Evolutionary conservation across 1,284 basidiomycete species (phyloP).

Genomic region (Ganoderma lucidum): DNA sequence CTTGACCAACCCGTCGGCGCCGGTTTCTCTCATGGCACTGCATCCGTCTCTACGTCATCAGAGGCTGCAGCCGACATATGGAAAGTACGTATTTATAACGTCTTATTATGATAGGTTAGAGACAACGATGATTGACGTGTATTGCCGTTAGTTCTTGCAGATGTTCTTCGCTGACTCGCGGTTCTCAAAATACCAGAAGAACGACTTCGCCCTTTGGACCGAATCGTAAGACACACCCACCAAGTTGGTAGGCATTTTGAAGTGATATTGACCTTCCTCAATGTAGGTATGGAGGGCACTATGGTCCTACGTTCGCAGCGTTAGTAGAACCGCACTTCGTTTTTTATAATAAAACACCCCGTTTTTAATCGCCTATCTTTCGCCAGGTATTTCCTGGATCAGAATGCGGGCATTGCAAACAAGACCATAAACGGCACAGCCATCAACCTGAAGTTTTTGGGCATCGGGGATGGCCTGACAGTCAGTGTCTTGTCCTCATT

Average conservation of each 20-base stretch:
- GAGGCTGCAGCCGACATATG: conserved; percentile 66
- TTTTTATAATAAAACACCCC: not conserved
- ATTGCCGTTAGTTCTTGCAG: conserved; percentile 57
- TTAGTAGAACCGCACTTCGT: conserved; percentile 39
- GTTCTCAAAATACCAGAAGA: conserved; percentile 59
- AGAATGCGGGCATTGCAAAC: conserved; percentile 66
- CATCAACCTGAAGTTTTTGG: conserved; percentile 69
- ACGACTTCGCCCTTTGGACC: conserved; percentile 67
- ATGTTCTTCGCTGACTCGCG: conserved; percentile 67
- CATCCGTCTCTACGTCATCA: conserved; percentile 57
- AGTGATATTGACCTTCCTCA: conserved; percentile 16
- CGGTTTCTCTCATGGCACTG: conserved; percentile 65
- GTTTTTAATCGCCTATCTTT: not conserved
- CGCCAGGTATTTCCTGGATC: conserved; percentile 60
- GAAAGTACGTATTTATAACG: conserved; percentile 40
- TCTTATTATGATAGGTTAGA: not conserved
- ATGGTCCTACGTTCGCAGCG: conserved; percentile 68
- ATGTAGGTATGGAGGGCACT: conserved; percentile 66
- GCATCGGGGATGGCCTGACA: conserved; percentile 71
- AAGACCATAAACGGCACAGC: conserved; percentile 53
- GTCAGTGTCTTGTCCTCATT: conserved; percentile 42
- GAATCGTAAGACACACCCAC: conserved; percentile 54
- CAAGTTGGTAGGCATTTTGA: conserved; percentile 21
- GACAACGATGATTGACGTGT: conserved; percentile 3
- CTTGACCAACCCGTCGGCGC: conserved; percentile 71